Base-by-base conservation (phyloP, 225 moss, liverwort and hornwort genomes). In the Polytrichum formosum region DNA sequence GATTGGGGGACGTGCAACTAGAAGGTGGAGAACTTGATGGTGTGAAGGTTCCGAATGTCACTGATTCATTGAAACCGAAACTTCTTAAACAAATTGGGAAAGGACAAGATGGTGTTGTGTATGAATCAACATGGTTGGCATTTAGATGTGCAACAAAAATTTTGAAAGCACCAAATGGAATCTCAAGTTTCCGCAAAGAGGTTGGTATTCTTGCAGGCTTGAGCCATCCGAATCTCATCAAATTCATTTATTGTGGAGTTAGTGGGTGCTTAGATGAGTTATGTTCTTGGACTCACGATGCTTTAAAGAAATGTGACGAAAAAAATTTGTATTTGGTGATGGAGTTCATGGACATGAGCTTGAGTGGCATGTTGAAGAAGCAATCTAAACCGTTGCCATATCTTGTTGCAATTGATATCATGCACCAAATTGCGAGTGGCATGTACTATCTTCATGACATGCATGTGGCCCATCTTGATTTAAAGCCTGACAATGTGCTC, bases 71-170 rank as follows among this genome's bases (percentile, higher is more conserved):
- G 55, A 55, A 55, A 55, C 55, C 55, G 1, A 55, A 55, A 18
- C 4, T 3, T 55, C 5, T 18, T 16, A 4, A 55, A 55, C 18
- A 16, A 55, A 55, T 55, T 3, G 55, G 18, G 4, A 0, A 18
- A 16, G 55, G 55, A 55, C 5, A 0, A 55, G 0, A 1, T 55
- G 21, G 66, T 18, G 31, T 0, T 5, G 66, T 66, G 2, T n/a
- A 6, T 1, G 21, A 20, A 22, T 18, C 33, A 21, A 23, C 0
- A 23, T 78, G 73, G 73, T 54, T 73, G 23, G 78, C 53, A 4
- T 46, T 78, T 5, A 28, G 64, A 13, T 68, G 68, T 69, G 68
- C 69, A 68, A 73, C 67, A 53, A 78, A 78, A 28, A 56, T 72
- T 25, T 63, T 64, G 23, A 33, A 19, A 1, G 78, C 63, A 20